These are phyloP conservation scores for Tetracentron sinense DNA, from an alignment of 164 flowering plant genomes.

Conservation along the genomic window DNA sequence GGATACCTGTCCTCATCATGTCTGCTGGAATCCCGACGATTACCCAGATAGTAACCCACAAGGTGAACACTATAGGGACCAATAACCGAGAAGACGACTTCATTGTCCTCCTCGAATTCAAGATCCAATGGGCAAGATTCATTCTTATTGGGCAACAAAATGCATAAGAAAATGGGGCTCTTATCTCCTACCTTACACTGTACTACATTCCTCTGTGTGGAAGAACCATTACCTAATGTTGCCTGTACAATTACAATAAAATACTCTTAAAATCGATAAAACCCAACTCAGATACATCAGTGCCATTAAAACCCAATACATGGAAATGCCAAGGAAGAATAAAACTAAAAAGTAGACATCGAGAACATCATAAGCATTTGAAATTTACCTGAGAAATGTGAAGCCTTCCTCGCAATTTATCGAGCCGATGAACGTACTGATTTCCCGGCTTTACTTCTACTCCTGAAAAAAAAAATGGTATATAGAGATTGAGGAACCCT, in stretches of 20 bases:
- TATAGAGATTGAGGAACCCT: slow-evolving; percentile 6
- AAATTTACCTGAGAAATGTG: slow-evolving; percentile 70
- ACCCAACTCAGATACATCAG: no score
- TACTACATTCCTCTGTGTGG: slow-evolving; percentile 52
- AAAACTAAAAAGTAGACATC: no score
- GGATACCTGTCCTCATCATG: slow-evolving; percentile 66
- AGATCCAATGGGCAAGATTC: slow-evolving; percentile 71
- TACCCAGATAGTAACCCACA: slow-evolving; percentile 54
- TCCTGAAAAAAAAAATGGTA: slow-evolving; percentile 47
- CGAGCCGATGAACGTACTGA: slow-evolving; percentile 43
- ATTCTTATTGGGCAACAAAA: slow-evolving; percentile 55
- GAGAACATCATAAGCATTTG: neutral
- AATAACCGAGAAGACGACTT: slow-evolving; percentile 64
- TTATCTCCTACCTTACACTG: slow-evolving; percentile 67
- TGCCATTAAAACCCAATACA: no score
- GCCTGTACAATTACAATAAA: slow-evolving; percentile 62
- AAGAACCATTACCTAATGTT: slow-evolving; percentile 60
- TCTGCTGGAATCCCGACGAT: slow-evolving; percentile 20
- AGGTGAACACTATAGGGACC: slow-evolving; percentile 81
- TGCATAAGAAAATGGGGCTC: slow-evolving; percentile 59
- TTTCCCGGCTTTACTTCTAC: slow-evolving; percentile 73
- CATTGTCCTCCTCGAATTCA: slow-evolving; percentile 68
- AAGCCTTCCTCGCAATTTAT: slow-evolving; percentile 47
- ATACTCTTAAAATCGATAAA: no score
- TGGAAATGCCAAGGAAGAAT: no score